Percentiles rank a stretch among this genome's conserved stretches.
Conservation (phyloP, 129 eudicot genomes). For the Lactuca sativa region DNA sequence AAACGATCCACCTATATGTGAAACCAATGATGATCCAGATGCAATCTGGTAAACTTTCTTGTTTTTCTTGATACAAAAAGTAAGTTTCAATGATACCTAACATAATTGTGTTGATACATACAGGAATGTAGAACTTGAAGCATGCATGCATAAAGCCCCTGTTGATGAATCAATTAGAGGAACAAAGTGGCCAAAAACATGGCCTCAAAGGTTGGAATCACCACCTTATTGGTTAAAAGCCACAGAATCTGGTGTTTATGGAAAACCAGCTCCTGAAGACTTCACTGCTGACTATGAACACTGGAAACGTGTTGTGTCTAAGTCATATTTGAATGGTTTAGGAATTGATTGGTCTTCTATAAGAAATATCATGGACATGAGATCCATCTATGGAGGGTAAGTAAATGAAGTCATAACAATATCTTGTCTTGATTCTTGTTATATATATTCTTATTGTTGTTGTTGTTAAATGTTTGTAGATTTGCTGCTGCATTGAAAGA, state of each 20-base stretch:
- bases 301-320: slow-evolving; percentile 52
- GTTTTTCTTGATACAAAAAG: not conserved
- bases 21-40: slow-evolving; percentile 36
- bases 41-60: slow-evolving; percentile 26
- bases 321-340: slow-evolving; percentile 52
- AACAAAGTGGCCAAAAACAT: slow-evolving; percentile 52
- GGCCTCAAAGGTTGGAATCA: slow-evolving; percentile 61
- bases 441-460: slow-evolving; percentile 6
- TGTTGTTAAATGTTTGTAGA: slow-evolving; percentile 27
- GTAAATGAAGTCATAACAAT: slow-evolving; percentile 4
- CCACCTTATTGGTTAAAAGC: slow-evolving; percentile 56
- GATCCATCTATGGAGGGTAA: slow-evolving; percentile 75
- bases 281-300: slow-evolving; percentile 49
- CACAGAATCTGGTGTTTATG: slow-evolving; percentile 51
- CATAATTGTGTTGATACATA: not conserved
- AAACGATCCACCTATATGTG: slow-evolving; percentile 26
- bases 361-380: slow-evolving; percentile 75
- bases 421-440: not conserved
- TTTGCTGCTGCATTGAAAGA: slow-evolving; percentile 67
- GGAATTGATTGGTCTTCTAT: slow-evolving; percentile 62
- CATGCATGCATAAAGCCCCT: slow-evolving; percentile 59
- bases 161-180: slow-evolving; percentile 42
- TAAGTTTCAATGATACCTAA: no score
- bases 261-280: slow-evolving; percentile 50
- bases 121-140: slow-evolving; percentile 63